phyloP scores from a whole-genome alignment of 2,329 filamentous ascomycete species.

The Fusarium sp. region DNA sequence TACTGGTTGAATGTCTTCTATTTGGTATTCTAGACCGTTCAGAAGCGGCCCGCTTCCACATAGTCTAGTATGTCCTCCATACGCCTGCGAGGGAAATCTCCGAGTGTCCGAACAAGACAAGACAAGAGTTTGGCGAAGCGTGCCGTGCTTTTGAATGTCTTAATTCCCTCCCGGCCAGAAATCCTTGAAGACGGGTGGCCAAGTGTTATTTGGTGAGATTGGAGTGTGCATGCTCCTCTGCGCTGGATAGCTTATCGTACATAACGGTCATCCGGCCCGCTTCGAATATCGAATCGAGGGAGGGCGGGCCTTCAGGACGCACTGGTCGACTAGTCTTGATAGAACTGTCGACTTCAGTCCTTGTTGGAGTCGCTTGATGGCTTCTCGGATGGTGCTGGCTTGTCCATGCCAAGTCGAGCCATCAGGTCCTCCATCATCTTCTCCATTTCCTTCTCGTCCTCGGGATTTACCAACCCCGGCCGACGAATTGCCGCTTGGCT shows the following conservation, averaged over 20 bases:
- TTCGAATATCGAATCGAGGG: background rate
- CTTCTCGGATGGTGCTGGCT: conserved; percentile 28
- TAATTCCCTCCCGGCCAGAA: background rate
- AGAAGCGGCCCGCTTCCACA: background rate
- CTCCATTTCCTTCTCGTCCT: conserved; percentile 71
- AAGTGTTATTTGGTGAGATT: background rate
- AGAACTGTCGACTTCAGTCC: conserved; percentile 10
- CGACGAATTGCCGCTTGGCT: conserved; percentile 58
- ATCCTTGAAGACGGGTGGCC: background rate
- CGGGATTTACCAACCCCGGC: conserved; percentile 49
- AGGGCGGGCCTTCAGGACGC: background rate
- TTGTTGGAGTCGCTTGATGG: conserved; percentile 18
- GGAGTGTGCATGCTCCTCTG: background rate
- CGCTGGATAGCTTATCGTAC: conserved; percentile 32
- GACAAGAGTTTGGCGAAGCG: background rate
- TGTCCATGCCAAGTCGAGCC: conserved; percentile 58
- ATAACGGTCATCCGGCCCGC: conserved; percentile 6
- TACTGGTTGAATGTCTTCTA: background rate
- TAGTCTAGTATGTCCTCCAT: background rate
- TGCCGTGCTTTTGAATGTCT: background rate
- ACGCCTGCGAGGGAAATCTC: background rate
- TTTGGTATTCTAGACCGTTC: background rate
- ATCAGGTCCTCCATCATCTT: conserved; percentile 71
- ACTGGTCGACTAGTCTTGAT: background rate
- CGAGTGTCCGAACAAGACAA: background rate